Evolutionary conservation across 1,284 basidiomycete genomes (phyloP), one percentile per base, ranked within the genome.

Genomic region (Ganoderma sp.): DNA sequence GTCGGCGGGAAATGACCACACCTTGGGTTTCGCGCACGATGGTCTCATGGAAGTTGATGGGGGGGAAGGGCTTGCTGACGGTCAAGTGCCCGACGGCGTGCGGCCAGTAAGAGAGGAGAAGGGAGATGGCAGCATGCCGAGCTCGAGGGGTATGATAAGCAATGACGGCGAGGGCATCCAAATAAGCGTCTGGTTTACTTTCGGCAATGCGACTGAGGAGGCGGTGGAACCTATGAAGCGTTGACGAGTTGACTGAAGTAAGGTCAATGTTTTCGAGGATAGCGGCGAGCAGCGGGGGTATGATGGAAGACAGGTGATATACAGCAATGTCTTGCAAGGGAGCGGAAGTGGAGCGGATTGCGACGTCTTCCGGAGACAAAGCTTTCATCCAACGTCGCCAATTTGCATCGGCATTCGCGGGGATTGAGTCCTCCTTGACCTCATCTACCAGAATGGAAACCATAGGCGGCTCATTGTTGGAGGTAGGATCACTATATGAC

Each of bases 161-260:
- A 25, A 89, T 80, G 43, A 93, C 84, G 70, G 91, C 87, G 8
- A 95, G 82, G 0, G 93, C 69, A 76, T 94, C 92, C 34, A 88
- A 81, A 71, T 90, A 89, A 0, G 86, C 82, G 75, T 94, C 92
- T 0, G 86, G 82, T 75, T 94, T 94, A 43, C 82, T 79, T 15
- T 81, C 80, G 17, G 88, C 78, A n/a, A 94, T 83, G 25, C 86
- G 78, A n/a, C 82, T 78, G 25, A 94, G 75, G 12, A 94, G 78
- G 14, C 83, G 83, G 71, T 86, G 84, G 56, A 92, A 82, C 10
- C 85, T 84, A 71, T 89, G 81, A n/a, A 85, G 76, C 3, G 84
- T 76, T 63, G 79, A 66, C 32, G 80, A 74, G 19, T 77, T 73
- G 15, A 75, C 73, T 2, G 79, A 73, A 39, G 75, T 67, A 43